A percentile compares a stretch with the other conserved stretches of the same genome.
Conservation (phyloP, 345 rosid species). For the Punica granatum region DNA sequence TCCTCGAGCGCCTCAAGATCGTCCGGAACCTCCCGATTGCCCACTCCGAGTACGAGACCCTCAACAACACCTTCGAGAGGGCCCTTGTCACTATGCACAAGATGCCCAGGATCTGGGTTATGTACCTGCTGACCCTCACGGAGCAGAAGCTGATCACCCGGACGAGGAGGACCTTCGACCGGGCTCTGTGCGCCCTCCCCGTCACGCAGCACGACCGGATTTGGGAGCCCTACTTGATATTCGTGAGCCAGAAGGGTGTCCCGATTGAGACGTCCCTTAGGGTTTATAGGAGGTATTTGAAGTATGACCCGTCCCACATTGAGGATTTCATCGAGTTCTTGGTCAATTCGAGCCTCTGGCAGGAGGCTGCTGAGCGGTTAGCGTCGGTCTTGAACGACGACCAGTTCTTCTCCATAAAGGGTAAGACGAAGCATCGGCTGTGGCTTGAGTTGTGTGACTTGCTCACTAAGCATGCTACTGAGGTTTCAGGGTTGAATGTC, state of each 20-base stretch:
- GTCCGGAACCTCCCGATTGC: constrained; percentile 64
- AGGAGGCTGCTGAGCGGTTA: constrained; percentile 75
- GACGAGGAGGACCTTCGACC: constrained; percentile 59
- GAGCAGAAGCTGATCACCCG: constrained; percentile 53
- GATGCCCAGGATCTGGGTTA: constrained; percentile 89
- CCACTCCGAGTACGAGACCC: constrained; percentile 60
- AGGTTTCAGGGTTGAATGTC: constrained; percentile 82
- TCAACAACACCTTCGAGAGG: constrained; percentile 84
- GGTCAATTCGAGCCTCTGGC: constrained; percentile 79
- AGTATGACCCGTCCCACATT: constrained; percentile 86
- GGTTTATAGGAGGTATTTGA: constrained; percentile 88
- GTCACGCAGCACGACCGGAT: constrained; percentile 90
- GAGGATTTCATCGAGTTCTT: constrained; percentile 91
- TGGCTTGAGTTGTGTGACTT: constrained; percentile 94
- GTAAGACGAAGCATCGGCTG: constrained; percentile 78
- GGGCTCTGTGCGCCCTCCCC: constrained; percentile 85
- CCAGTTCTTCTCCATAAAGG: constrained; percentile 69
- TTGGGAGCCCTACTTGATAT: constrained; percentile 82
- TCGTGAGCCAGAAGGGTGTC: constrained; percentile 78
- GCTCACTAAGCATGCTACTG: constrained; percentile 73
- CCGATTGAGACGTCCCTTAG: constrained; percentile 90
- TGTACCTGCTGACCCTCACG: constrained; percentile 62
- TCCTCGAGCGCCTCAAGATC: constrained; percentile 64
- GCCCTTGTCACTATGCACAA: constrained; percentile 89
- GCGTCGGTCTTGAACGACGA: constrained; percentile 92